Evolutionary conservation across 768 basidiomycete species (phyloP).

Genomic region (Auriscalpium microsporum): DNA sequence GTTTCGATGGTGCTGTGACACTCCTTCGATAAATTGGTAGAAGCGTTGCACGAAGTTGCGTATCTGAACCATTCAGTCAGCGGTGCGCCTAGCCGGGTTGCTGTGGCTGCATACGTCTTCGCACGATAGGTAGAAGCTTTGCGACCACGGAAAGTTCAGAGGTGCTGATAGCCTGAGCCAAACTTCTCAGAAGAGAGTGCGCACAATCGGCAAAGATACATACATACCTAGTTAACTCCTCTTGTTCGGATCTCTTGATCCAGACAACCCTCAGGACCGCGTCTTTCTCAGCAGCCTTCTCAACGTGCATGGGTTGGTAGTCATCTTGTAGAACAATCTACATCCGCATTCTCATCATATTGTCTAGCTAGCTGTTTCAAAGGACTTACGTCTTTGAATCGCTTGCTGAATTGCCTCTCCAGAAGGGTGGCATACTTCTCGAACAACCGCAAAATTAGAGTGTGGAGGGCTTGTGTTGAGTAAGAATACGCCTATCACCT

Average conservation of each 20-base stretch:
- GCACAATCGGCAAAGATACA: neutral
- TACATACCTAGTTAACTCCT: slow-evolving; percentile 44
- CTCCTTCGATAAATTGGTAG: slow-evolving; percentile 93
- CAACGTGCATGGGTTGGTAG: slow-evolving; percentile 76
- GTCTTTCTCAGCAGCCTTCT: slow-evolving; percentile 52
- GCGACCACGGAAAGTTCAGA: slow-evolving; percentile 83
- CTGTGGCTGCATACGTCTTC: slow-evolving; percentile 50
- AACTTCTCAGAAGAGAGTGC: neutral
- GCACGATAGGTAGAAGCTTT: slow-evolving; percentile 91
- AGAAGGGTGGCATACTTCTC: slow-evolving; percentile 82
- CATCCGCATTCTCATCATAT: neutral
- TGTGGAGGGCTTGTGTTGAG: slow-evolving; percentile 72
- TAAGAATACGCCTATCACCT: slow-evolving; percentile 64
- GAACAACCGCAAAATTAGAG: slow-evolving; percentile 80
- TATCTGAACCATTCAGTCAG: slow-evolving; percentile 39
- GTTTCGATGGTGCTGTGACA: slow-evolving; percentile 83
- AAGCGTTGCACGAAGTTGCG: slow-evolving; percentile 88
- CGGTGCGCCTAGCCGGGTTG: neutral
- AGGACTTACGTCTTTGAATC: slow-evolving; percentile 66
- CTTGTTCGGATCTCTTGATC: slow-evolving; percentile 62
- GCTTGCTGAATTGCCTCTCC: slow-evolving; percentile 68
- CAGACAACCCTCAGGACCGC: slow-evolving; percentile 76
- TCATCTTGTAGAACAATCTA: slow-evolving; percentile 86
- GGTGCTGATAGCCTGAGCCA: slow-evolving; percentile 50
- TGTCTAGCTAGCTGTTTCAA: neutral